Percentiles rank a stretch among this genome's conserved stretches.
phyloP scores from a whole-genome alignment of 1,284 basidiomycete species.

The Microbotryum lychnidis-dioicae region DNA sequence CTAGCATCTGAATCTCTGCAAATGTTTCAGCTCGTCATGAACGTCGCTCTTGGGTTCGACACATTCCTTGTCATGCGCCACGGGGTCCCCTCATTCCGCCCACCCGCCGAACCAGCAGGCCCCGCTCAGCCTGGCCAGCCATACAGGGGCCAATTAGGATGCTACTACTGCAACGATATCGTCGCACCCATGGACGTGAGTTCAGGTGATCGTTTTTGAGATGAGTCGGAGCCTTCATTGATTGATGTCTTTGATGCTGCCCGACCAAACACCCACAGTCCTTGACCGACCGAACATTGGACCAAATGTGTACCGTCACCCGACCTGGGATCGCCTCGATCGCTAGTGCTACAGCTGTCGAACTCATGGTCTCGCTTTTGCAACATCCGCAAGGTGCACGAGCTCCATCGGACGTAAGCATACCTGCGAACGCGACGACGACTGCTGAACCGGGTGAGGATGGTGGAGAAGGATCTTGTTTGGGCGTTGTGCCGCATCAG shows the following conservation, averaged over 20 bases:
- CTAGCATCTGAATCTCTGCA: not conserved
- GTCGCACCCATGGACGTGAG: slow-evolving; percentile 86
- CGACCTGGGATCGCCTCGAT: slow-evolving; percentile 91
- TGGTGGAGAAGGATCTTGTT: slow-evolving; percentile 21
- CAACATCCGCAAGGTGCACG: slow-evolving; percentile 80
- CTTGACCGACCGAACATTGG: slow-evolving; percentile 83
- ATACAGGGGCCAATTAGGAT: slow-evolving; percentile 54
- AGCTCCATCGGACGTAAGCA: slow-evolving; percentile 5
- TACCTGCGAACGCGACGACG: not conserved
- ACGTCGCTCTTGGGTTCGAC: slow-evolving; percentile 92
- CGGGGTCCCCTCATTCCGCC: slow-evolving; percentile 51
- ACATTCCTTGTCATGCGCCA: slow-evolving; percentile 96
- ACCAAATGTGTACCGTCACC: slow-evolving; percentile 99
- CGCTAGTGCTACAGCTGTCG: slow-evolving; percentile 82
- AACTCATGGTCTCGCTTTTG: slow-evolving; percentile 76
- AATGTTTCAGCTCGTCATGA: slow-evolving; percentile 66
- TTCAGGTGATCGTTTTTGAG: not conserved
- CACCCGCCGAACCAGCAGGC: slow-evolving; percentile 36
- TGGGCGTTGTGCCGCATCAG: slow-evolving; percentile 89
- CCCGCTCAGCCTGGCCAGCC: slow-evolving; percentile 35
- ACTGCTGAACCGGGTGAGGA: not conserved
- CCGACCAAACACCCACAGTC: slow-evolving; percentile 50
- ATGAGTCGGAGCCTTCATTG: not conserved
- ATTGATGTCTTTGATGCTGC: not conserved
- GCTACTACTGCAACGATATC: slow-evolving; percentile 98